Evolutionary conservation across 306 rosid species (phyloP), one percentile per base, ranked within the genome.

Genomic region (Rosa chinensis): DNA sequence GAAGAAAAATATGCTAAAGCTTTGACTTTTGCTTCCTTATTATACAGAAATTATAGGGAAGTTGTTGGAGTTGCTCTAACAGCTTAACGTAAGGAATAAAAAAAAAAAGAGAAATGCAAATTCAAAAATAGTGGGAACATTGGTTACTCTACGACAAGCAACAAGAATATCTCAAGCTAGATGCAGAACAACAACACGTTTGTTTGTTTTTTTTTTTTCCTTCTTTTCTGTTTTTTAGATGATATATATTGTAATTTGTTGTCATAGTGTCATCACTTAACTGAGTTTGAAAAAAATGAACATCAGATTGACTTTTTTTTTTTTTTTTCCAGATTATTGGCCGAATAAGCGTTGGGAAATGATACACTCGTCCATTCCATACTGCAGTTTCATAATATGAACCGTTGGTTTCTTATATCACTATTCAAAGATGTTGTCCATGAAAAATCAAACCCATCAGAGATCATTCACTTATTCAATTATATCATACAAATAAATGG

Each of bases 91-190:
- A 23, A 79, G 85, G 83, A 35, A 50, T 66, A 80, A 25, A 25
- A 82, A 70, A 48, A 45, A 49, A 59, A n/a, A 23, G 2, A 59
- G 4, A 56, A 20, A 58, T 58, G 5, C 5, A 66, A 66, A 61
- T 80, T 25, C 69, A 63, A 77, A 76, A 72, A 77, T 63, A 32
- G 75, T 63, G 86, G 10, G 56, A 49, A 71, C 39, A 76, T 85
- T 82, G 81, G 84, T 78, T 78, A 76, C 83, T 84, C 77, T 77
- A 87, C 88, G 91, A 83, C 91, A 87, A 89, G 88, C 45, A 18
- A 70, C 55, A 81, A 79, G 90, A 88, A 88, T 87, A 88, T 90
- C 88, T 87, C 78, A 73, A 18, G 68, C 50, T 43, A 81, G 91
- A 92, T 83, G 85, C 86, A 49, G 70, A 78, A 73, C 87, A 53